phyloP scores from a whole-genome alignment of 2,329 filamentous ascomycete genomes.

The Fusarium sterilihyphosum region DNA sequence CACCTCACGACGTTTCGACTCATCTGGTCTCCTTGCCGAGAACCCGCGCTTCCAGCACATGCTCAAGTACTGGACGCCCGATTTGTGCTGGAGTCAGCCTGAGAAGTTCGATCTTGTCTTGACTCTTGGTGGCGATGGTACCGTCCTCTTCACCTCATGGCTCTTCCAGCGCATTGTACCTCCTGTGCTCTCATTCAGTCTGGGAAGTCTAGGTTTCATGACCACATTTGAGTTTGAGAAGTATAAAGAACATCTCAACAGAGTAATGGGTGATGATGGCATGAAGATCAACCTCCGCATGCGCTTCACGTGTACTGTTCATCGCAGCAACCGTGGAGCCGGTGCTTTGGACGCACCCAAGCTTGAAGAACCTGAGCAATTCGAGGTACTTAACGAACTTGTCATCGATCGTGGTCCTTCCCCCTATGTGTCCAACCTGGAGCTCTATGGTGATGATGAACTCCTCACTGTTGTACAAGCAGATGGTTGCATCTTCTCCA shows the following conservation, averaged over 20 bases:
- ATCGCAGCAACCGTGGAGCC: slow-evolving; percentile 68
- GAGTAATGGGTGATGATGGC: slow-evolving; percentile 90
- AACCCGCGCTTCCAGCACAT: slow-evolving; percentile 82
- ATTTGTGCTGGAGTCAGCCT: slow-evolving; percentile 91
- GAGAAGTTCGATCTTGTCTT: slow-evolving; percentile 96
- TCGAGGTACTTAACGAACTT: slow-evolving; percentile 97
- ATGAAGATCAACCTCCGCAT: slow-evolving; percentile 98
- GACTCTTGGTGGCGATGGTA: slow-evolving; percentile 87
- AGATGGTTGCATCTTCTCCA: slow-evolving; percentile 97
- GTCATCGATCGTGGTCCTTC: slow-evolving; percentile 98
- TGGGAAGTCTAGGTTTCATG: slow-evolving; percentile 87
- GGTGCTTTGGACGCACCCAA: slow-evolving; percentile 61
- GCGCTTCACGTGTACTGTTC: slow-evolving; percentile 98
- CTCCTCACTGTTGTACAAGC: slow-evolving; percentile 95
- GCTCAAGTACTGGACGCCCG: slow-evolving; percentile 95
- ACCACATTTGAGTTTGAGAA: slow-evolving; percentile 88
- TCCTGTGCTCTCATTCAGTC: slow-evolving; percentile 83
- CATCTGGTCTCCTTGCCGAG: slow-evolving; percentile 74
- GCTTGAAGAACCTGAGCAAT: slow-evolving; percentile 90
- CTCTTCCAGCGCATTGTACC: slow-evolving; percentile 91
- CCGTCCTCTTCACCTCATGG: slow-evolving; percentile 89
- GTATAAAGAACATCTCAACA: slow-evolving; percentile 87
- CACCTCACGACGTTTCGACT: slow-evolving; percentile 87
- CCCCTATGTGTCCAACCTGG: slow-evolving; percentile 95
- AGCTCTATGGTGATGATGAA: slow-evolving; percentile 95